Base-by-base conservation (phyloP, 1,284 basidiomycete species). In the Lentinula novae-zelandiae region DNA sequence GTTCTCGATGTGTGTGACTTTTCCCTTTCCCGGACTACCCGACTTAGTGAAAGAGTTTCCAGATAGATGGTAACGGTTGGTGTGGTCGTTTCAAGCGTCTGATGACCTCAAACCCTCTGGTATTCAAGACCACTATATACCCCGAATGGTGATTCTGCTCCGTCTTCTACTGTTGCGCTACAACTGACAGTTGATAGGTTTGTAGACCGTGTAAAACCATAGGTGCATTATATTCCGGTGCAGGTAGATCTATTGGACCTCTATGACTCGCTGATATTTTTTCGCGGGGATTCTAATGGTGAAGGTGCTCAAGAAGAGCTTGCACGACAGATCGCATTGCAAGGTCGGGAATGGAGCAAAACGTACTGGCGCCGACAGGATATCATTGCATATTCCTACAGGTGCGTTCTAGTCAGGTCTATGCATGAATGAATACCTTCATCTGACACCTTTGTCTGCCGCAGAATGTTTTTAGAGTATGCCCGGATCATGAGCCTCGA, bases 1-100 rank as follows among this genome's bases (percentile, higher is more conserved):
- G 77, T 89, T 49, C 67, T 89, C 33, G 86, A 88, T 67, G 82
- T 87, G 61, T 71, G 83, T 76, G 40, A 57, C 22, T 46, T 2
- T n/a, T 33, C 15, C 31, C 31, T 15, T 34, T 17, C 15, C 34
- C 5, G 3, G 27, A 27, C 3, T 4, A 12, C 17, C 34, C 7
- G 34, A 54, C 4, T 15, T 27, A 27, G 22, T 1, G 10, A 12
- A 40, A 8, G 8, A 9, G 12, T 10, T 20, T 60, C n/a, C 7
- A 84, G 83, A 71, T 84, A 12, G 86, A 89, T 65, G 87, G 87
- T 1, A 86, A 89, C 61, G 87, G 82, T 0, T 89, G 87, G 86
- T 86, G 83, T 3, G 81, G 84, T 34, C 79, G 88, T 7, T 90
- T 88, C 71, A 85, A 87, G 67, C 75, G 86, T 0, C 74, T 89